These are phyloP conservation scores for Porpolomopsis calyptriformis DNA, from an alignment of 768 basidiomycete genomes.

Conservation along the genomic window DNA sequence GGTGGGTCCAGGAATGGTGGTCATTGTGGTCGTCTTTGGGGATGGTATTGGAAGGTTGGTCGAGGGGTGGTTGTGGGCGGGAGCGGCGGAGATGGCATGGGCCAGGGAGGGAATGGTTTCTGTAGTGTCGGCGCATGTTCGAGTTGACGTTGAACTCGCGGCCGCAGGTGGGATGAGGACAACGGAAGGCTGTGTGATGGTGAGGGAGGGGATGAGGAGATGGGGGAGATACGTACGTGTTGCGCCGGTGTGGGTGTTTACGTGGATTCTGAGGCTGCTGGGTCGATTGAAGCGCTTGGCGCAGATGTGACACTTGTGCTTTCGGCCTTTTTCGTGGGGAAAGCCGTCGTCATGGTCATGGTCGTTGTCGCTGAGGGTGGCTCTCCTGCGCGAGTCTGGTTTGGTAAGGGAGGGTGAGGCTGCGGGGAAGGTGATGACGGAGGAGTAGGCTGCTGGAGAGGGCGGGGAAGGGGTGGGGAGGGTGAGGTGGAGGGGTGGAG, in stretches of 20 bases:
- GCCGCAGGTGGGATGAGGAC: constrained; percentile 63
- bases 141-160: constrained; percentile 77
- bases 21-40: too few relatives aligned
- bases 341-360: constrained; percentile 16
- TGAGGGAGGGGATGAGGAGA: neutral
- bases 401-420: neutral
- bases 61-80: too few relatives aligned
- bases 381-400: neutral
- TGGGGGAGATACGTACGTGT: constrained; percentile 39
- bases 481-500: constrained; percentile 7
- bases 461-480: neutral
- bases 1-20: too few relatives aligned
- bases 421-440: neutral
- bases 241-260: constrained; percentile 59
- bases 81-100: too few relatives aligned
- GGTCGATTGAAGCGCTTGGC: constrained; percentile 59
- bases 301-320: constrained; percentile 45
- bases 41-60: too few relatives aligned
- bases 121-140: constrained; percentile 73
- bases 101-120: constrained; percentile 47
- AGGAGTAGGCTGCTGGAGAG: neutral
- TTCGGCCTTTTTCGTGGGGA: constrained; percentile 24
- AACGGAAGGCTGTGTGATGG: constrained; percentile 48
- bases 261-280: constrained; percentile 53
- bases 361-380: constrained; percentile 12